Base-by-base conservation (phyloP, 1,139 yeast species). In the Protomyces inundatus region DNA sequence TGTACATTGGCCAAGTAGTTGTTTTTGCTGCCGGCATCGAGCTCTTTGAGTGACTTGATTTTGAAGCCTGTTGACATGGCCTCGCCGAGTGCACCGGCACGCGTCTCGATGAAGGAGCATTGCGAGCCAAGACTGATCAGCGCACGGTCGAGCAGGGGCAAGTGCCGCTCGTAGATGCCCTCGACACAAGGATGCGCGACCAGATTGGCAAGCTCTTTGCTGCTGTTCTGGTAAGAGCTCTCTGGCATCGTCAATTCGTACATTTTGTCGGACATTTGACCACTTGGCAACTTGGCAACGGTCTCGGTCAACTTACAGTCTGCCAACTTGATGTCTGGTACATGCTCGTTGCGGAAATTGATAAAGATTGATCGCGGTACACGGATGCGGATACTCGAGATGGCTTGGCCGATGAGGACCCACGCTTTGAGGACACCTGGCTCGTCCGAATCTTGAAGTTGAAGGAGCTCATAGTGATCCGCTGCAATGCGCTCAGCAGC, bases 21-120 rank as follows among this genome's bases (percentile, higher is more conserved):
- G 2, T 77, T 79, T 42, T 32, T 81, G 32, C 33, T 42, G 75
- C 23, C 48, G 34, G 80, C 81, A 4, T 81, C 76, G 69, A 77
- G 34, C 67, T 64, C 39, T 60, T 67, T 66, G 35, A 78, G 68
- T 73, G 87, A 86, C 64, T 82, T 82, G 66, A 82, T 73, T 30
- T 86, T 84, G 74, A 95, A 95, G 0, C 98, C 98, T 66, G 82
- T 81, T 69, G 89, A 90, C 67, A 95, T 77, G 34, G 97, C 96
- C 70, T 82, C 84, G 7, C 97, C 96, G n/a, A 93, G 78, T 1
- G 93, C 83, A 16, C 97, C 97, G 16, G 90, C 84, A 64, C 80
- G 79, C 0, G 88, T 80, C 67, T 82, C 85, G 69, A 84, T 88
- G 68, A 90, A 86, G 39, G 80, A 80, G 35, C 93, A 88, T 9